Evolutionary conservation across 169 alveolate species (phyloP), one percentile per base, ranked within the genome.

Genomic region (Perkinsus olseni): DNA sequence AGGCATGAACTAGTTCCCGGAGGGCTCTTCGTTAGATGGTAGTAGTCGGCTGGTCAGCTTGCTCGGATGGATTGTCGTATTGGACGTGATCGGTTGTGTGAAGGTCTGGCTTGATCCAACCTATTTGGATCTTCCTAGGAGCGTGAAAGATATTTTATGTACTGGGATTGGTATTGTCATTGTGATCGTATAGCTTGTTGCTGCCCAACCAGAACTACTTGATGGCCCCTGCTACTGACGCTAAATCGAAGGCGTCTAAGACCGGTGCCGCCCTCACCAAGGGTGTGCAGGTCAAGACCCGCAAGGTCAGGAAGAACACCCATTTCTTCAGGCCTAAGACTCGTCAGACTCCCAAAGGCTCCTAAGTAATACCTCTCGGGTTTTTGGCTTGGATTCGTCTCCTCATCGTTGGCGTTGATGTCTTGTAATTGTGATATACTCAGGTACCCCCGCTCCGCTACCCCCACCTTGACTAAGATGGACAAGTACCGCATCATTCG

Each of bases 401-500:
- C n/a, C n/a, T n/a, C n/a, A n/a, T n/a, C n/a, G n/a, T n/a, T n/a
- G n/a, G n/a, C n/a, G n/a, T n/a, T n/a, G n/a, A n/a, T n/a, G n/a
- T n/a, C n/a, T n/a, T n/a, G n/a, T n/a, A n/a, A n/a, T n/a, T n/a
- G n/a, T n/a, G n/a, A n/a, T n/a, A n/a, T n/a, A n/a, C n/a, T 21
- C 17, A 62, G 82, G 82, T 62, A 62, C 31, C 82, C 82, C 82
- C 82, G 82, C 17, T 62, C 82, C 82, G 82, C 82, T 62, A 62
- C 82, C 34, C 82, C 82, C 82, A 62, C 82, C 82, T 62, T 62
- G 82, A 62, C 82, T 62, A 96, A 97, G 92, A 95, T 97, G 92
- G 99, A 98, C 97, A 97, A 97, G 95, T 98, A 96, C 96, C 94
- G 97, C 90, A 97, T 98, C 93, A 95, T 99, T 94, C 96, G 97